Percentiles rank a stretch among this genome's conserved stretches.
Evolutionary conservation across 495 filamentous ascomycete genomes (phyloP).

Genomic region (Neurospora hispaniola): DNA sequence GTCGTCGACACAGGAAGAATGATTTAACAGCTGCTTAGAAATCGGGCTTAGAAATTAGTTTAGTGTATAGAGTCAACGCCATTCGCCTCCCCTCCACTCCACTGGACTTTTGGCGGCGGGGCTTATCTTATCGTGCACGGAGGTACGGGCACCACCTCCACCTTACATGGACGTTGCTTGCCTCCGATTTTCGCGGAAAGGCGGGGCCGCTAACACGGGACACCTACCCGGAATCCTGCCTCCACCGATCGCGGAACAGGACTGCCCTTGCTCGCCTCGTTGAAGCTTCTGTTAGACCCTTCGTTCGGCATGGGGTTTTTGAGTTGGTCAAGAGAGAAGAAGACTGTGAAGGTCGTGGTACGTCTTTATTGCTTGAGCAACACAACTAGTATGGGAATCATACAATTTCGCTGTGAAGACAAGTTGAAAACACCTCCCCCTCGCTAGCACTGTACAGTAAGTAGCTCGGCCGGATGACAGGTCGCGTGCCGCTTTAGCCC

Average conservation of each 20-base stretch:
- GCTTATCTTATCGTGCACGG: neutral
- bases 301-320: neutral
- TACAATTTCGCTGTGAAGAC: neutral
- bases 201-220: neutral
- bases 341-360: neutral
- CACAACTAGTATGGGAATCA: neutral
- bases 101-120: neutral
- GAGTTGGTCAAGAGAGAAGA: neutral
- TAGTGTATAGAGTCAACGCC: neutral
- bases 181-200: neutral
- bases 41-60: neutral
- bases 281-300: too few species aligned
- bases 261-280: neutral
- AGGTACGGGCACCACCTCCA: neutral
- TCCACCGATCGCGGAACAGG: neutral
- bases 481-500: neutral
- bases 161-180: neutral
- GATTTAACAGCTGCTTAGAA: neutral
- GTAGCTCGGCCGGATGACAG: neutral
- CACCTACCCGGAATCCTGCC: neutral
- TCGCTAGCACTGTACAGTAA: neutral
- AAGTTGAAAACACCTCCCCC: neutral
- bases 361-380: neutral
- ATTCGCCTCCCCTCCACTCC: neutral
- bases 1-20: neutral